Conservation (phyloP, 177 flowering plant species). For the Vitis hybrid region DNA sequence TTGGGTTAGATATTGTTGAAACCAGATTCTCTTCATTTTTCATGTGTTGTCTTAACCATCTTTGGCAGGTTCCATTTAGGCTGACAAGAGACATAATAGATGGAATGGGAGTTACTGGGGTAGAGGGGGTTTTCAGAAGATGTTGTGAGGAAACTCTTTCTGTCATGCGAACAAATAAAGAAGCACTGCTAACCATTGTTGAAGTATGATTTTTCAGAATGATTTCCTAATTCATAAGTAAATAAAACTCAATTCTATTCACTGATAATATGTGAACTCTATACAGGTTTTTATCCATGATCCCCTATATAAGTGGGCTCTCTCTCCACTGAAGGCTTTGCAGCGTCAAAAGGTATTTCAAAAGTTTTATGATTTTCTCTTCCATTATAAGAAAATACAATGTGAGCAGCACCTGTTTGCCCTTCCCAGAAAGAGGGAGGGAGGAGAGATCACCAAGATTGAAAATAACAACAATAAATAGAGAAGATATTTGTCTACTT, state of each 20-base stretch:
- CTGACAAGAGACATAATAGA: conserved; percentile 93
- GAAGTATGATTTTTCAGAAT: conserved; percentile 52
- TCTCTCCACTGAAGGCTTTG: conserved; percentile 94
- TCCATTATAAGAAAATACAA: not conserved
- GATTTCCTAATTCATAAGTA: conserved; percentile 1
- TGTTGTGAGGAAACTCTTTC: conserved; percentile 95
- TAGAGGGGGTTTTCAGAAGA: conserved; percentile 93
- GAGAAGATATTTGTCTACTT: not conserved
- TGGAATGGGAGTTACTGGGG: conserved; percentile 98
- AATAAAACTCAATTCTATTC: not conserved
- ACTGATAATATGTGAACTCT: conserved; percentile 4
- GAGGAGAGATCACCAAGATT: no score
- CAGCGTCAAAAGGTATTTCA: conserved; percentile 89
- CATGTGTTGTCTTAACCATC: not conserved
- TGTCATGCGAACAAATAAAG: conserved; percentile 96
- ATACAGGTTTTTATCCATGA: conserved; percentile 97
- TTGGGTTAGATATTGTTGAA: not conserved
- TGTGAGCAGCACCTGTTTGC: not conserved
- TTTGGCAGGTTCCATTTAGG: conserved; percentile 86
- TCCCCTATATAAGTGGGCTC: conserved; percentile 97
- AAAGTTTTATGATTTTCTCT: not conserved
- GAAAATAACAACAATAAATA: not conserved
- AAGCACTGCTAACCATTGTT: conserved; percentile 88
- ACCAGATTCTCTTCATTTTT: not conserved
- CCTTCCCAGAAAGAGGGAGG: not conserved